Percentiles rank a stretch among this genome's conserved stretches.
Evolutionary conservation across 768 basidiomycete species (phyloP).

Genomic region (Rhizopogon vesiculosus): DNA sequence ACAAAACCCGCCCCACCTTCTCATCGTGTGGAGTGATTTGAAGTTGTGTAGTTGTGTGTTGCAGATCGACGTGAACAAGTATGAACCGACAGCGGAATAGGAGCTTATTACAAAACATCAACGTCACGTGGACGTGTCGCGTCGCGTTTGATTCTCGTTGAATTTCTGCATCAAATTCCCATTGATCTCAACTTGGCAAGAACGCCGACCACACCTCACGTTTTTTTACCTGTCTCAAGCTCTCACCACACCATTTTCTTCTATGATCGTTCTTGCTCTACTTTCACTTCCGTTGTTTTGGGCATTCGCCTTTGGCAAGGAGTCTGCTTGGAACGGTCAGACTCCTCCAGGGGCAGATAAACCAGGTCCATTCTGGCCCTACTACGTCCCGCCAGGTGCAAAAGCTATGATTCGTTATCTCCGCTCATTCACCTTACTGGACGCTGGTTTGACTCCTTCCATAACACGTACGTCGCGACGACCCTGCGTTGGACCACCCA

Average conservation of each 20-base stretch:
- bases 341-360: slow-evolving; percentile 42
- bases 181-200: background rate
- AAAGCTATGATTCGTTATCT: slow-evolving; percentile 66
- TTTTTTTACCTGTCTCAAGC: background rate
- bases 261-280: background rate
- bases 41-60: slow-evolving; percentile 34
- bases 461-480: slow-evolving; percentile 43
- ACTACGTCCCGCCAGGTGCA: slow-evolving; percentile 70
- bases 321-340: slow-evolving; percentile 70
- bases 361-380: slow-evolving; percentile 52
- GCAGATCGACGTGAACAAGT: too few relatives aligned
- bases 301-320: slow-evolving; percentile 12
- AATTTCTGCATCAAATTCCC: too few relatives aligned
- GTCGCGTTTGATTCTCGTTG: background rate
- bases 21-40: slow-evolving; percentile 69
- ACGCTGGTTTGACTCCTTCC: slow-evolving; percentile 52
- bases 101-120: background rate
- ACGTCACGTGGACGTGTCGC: slow-evolving; percentile 20
- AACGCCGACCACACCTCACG: background rate
- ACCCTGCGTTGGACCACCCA: slow-evolving; percentile 48
- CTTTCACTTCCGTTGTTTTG: slow-evolving; percentile 7
- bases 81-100: too few relatives aligned
- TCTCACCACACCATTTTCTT: background rate
- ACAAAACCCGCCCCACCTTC: slow-evolving; percentile 43
- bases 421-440: slow-evolving; percentile 62